Evolutionary conservation across 164 flowering plant genomes (phyloP).

Genomic region (Vitis riparia): DNA sequence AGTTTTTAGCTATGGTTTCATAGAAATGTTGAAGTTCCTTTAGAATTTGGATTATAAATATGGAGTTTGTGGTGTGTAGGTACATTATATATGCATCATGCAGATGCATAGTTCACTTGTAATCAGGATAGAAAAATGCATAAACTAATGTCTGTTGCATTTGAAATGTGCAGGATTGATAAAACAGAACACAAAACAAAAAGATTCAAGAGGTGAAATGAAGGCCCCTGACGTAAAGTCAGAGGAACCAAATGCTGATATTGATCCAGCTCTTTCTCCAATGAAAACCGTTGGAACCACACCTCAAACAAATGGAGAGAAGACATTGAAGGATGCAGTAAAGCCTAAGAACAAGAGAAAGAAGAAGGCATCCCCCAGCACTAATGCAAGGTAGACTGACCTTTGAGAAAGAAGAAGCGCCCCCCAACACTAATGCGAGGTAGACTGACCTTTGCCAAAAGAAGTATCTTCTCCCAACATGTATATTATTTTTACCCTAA

Average conservation of each 20-base stretch:
- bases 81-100: too few species aligned
- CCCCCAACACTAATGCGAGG: conserved; percentile 8
- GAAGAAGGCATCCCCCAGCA: conserved; percentile 36
- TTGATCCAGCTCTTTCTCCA: conserved; percentile 14
- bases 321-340: conserved; percentile 76
- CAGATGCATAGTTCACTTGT: too few species aligned
- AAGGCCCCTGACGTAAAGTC: conserved; percentile 13
- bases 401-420: too few species aligned
- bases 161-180: conserved; percentile 35
- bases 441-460: too few species aligned
- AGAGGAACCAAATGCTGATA: conserved; percentile 21
- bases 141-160: not conserved
- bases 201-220: conserved; percentile 14
- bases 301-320: conserved; percentile 23
- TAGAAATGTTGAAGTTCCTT: too few species aligned
- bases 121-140: too few species aligned
- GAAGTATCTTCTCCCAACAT: too few species aligned
- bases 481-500: too few species aligned
- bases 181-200: conserved; percentile 11
- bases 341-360: conserved; percentile 72
- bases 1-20: too few species aligned
- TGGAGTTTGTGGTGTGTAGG: too few species aligned
- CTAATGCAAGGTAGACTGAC: conserved; percentile 22
- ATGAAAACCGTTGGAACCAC: conserved; percentile 20
- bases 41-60: too few species aligned